Conservation (phyloP, 148 eudicot genomes). For the Silene latifolia region DNA sequence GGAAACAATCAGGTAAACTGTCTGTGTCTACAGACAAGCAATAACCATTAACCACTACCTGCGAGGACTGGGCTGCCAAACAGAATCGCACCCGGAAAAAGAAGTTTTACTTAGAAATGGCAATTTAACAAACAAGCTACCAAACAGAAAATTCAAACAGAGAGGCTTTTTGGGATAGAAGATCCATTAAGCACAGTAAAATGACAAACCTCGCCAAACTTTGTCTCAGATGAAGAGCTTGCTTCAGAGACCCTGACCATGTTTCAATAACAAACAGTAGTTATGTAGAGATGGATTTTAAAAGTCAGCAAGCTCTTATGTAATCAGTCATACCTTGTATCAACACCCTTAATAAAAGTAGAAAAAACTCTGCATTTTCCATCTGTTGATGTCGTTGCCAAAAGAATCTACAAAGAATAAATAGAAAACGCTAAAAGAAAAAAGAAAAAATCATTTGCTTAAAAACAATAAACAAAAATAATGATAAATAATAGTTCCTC, state of each 20-base stretch:
- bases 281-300: slow-evolving; percentile 8
- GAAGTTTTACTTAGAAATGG: not conserved
- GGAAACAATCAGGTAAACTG: not conserved
- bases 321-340: slow-evolving; percentile 57
- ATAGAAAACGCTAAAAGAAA: not conserved
- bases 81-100: not conserved
- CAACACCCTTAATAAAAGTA: slow-evolving; percentile 96
- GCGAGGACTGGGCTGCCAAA: not conserved
- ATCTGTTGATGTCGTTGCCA: slow-evolving; percentile 98
- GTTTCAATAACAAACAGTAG: slow-evolving; percentile 17
- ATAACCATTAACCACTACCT: not conserved
- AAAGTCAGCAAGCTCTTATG: slow-evolving; percentile 12
- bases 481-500: not conserved
- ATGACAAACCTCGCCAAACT: slow-evolving; percentile 87
- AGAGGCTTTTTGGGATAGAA: slow-evolving; percentile 2
- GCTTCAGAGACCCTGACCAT: slow-evolving; percentile 54
- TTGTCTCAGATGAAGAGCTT: slow-evolving; percentile 59
- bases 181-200: slow-evolving; percentile 6
- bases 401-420: slow-evolving; percentile 49
- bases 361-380: slow-evolving; percentile 97
- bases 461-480: not conserved
- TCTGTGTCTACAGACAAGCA: not conserved
- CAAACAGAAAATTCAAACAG: not conserved
- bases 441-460: not conserved
- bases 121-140: not conserved